Evolutionary conservation across 495 filamentous ascomycete species (phyloP).

Genomic region (Aspergillus conjunctus): DNA sequence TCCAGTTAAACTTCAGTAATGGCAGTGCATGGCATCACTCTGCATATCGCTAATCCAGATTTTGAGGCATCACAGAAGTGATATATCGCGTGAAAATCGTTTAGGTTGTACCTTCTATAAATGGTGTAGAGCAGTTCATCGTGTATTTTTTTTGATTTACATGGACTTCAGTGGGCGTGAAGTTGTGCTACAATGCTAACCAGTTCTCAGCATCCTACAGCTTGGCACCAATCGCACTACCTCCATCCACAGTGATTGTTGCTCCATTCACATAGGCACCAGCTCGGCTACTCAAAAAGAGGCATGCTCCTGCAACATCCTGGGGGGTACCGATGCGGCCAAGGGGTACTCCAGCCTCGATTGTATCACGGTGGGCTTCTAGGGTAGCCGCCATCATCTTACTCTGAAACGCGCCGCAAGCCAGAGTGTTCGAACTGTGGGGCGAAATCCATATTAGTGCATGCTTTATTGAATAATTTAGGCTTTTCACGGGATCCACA

Average conservation of each 20-base stretch:
- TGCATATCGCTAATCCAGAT: not conserved
- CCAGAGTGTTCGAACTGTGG: constrained; percentile 61
- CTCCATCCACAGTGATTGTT: constrained; percentile 74
- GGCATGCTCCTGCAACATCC: constrained; percentile 75
- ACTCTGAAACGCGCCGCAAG: constrained; percentile 78
- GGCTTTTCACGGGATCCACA: not conserved
- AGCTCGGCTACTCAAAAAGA: constrained; percentile 71
- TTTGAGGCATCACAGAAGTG: not conserved
- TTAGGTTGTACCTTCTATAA: constrained; percentile 17
- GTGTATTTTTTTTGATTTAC: not conserved
- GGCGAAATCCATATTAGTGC: constrained; percentile 7
- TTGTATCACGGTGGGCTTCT: constrained; percentile 58
- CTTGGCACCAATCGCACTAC: constrained; percentile 56
- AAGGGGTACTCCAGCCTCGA: constrained; percentile 66
- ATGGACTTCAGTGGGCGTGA: not conserved
- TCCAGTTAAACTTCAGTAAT: constrained; percentile 1
- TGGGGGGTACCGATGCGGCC: constrained; percentile 68
- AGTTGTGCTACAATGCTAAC: not conserved
- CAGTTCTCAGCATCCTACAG: constrained; percentile 39
- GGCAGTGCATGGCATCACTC: constrained; percentile 1
- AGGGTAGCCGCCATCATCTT: constrained; percentile 84
- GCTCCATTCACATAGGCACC: constrained; percentile 77
- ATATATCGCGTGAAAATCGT: not conserved
- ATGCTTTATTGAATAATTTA: constrained; percentile 10
- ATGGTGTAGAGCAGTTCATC: not conserved